Percentiles rank a stretch among this genome's conserved stretches.
phyloP scores from a whole-genome alignment of 495 filamentous ascomycete species.

The Xylaria telfairii region DNA sequence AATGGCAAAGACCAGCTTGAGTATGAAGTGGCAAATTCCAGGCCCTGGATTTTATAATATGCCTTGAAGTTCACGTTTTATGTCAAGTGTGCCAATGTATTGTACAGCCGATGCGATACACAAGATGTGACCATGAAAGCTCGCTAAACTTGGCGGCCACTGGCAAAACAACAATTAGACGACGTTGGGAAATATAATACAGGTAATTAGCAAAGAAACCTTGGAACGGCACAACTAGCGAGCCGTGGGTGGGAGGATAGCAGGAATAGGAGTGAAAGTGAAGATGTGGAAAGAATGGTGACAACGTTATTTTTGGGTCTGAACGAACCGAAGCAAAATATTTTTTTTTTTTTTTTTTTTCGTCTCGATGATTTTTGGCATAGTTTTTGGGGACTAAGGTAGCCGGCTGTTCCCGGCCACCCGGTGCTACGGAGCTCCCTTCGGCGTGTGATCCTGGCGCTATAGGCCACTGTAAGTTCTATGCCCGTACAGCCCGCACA shows the following conservation, averaged over 20 bases:
- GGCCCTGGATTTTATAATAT: constrained; percentile 29
- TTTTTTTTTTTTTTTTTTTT: constrained; percentile 26
- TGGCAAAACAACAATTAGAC: constrained; percentile 35
- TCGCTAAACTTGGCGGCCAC: constrained; percentile 19
- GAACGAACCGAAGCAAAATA: constrained; percentile 19
- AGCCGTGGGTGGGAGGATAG: constrained; percentile 21
- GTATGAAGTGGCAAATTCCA: constrained; percentile 13
- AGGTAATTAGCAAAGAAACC: constrained; percentile 46
- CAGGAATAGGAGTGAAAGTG: constrained; percentile 39
- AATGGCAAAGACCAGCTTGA: constrained; percentile 25
- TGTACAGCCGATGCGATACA: constrained; percentile 30
- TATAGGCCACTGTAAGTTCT: constrained; percentile 4
- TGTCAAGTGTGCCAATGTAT: background rate
- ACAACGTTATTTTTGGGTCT: constrained; percentile 12
- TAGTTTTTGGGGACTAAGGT: constrained; percentile 20
- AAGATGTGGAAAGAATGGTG: constrained; percentile 45
- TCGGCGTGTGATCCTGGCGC: background rate
- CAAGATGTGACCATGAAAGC: constrained; percentile 28
- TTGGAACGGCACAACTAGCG: constrained; percentile 47
- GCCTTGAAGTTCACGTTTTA: constrained; percentile 15
- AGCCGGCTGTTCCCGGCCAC: constrained; percentile 42
- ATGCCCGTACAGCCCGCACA: background rate
- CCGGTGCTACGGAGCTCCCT: constrained; percentile 35
- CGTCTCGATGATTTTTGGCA: constrained; percentile 1
- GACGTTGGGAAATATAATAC: constrained; percentile 37